phyloP scores from a whole-genome alignment of 768 basidiomycete genomes.

The Collybia sp. region DNA sequence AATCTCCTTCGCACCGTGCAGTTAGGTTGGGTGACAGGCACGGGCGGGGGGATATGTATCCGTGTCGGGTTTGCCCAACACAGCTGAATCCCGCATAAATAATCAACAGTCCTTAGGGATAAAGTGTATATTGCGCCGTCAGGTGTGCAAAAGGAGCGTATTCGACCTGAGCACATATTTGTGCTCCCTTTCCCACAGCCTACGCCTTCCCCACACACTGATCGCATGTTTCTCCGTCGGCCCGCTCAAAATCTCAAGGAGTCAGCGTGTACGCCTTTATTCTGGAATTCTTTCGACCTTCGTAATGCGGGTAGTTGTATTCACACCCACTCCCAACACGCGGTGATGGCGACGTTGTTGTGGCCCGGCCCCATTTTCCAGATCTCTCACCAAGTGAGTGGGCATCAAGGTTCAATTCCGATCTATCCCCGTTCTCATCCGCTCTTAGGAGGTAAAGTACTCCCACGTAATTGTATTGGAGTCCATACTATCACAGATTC shows the following conservation, averaged over 20 bases:
- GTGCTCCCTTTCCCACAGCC: conserved; percentile 77
- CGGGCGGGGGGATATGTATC: conserved; percentile 79
- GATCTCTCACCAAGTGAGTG: conserved; percentile 75
- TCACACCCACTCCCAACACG: conserved; percentile 89
- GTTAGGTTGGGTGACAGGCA: conserved; percentile 92
- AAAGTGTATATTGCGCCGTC: conserved; percentile 62
- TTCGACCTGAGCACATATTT: conserved; percentile 72
- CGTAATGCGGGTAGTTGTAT: conserved; percentile 82
- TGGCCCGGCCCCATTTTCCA: conserved; percentile 68
- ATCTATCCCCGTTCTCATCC: conserved; percentile 3
- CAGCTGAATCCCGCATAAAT: neutral
- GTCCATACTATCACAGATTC: neutral
- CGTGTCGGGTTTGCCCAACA: conserved; percentile 33
- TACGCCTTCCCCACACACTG: conserved; percentile 53
- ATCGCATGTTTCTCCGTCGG: conserved; percentile 74
- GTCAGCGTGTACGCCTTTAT: conserved; percentile 84
- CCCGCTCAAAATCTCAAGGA: conserved; percentile 73
- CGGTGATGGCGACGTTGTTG: conserved; percentile 82
- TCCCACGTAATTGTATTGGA: neutral
- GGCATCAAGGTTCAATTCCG: neutral
- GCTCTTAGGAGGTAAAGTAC: conserved; percentile 35
- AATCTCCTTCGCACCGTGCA: conserved; percentile 12
- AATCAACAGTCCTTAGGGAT: conserved; percentile 21
- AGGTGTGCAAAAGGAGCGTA: conserved; percentile 61
- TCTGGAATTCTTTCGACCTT: conserved; percentile 88